Percentiles rank a stretch among this genome's conserved stretches.
Evolutionary conservation across 2,329 filamentous ascomycete species (phyloP).

Genomic region (Xylaria sp.): DNA sequence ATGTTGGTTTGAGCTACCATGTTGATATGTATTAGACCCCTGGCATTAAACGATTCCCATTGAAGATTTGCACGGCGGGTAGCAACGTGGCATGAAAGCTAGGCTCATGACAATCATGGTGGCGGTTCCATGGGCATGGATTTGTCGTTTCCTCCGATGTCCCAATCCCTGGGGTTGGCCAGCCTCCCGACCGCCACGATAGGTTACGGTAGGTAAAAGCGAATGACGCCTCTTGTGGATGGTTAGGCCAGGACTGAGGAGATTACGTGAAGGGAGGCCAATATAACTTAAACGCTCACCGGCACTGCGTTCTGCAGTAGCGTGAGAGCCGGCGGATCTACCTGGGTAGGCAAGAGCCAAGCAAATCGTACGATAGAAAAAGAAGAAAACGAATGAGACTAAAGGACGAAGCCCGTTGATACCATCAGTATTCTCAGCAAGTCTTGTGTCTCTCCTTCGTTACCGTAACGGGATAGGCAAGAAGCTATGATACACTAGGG

Average conservation of each 20-base stretch:
- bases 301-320: too few relatives aligned
- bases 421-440: neutral
- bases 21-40: neutral
- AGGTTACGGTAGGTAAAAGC: neutral
- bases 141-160: neutral
- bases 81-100: neutral
- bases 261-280: neutral
- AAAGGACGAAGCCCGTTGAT: conserved; percentile 4
- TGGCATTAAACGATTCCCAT: neutral
- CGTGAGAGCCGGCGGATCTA: conserved; percentile 1
- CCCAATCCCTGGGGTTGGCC: neutral
- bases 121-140: neutral
- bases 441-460: neutral
- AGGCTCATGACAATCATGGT: neutral
- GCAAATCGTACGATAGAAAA: conserved; percentile 2
- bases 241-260: neutral
- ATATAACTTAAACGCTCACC: neutral
- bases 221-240: neutral
- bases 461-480: conserved; percentile 2
- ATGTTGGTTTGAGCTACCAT: neutral
- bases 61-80: neutral
- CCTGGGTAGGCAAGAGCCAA: conserved; percentile 8
- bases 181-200: too few relatives aligned
- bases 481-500: conserved; percentile 4
- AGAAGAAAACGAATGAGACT: neutral